Base-by-base conservation (phyloP, 345 rosid species). In the Excoecaria agallocha region DNA sequence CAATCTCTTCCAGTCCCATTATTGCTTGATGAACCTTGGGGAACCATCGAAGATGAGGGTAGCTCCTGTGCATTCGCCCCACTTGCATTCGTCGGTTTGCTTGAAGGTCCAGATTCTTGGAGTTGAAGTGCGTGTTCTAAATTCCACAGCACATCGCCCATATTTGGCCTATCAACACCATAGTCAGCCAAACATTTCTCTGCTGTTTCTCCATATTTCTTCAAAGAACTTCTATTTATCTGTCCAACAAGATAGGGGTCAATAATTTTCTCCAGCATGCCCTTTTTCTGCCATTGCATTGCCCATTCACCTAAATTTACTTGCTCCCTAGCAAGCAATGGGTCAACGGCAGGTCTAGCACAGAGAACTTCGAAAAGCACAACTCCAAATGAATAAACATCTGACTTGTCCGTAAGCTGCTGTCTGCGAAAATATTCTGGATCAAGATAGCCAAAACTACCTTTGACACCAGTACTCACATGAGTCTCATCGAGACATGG, bases 261-360 rank as follows among this genome's bases (percentile, higher is more conserved):
- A 30, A 95, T 78, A 6, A 95, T 90, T 67, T 90, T 79, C 56
- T 85, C 84, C 0, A 95, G 94, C 91, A 85, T 79, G 12, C 98
- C 96, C 72, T 84, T 95, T 85, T 83, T 91, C 83, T 91, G 97
- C 99, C 99, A 95, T 56, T 87, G 90, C 75, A 95, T 89, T 22
- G 98, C 99, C 98, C 99, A 95, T 78, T 95, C 99, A 0, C 94
- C 97, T 84, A 95, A 77, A 82, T 95, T 95, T 73, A 93, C 98
- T 75, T 95, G 97, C 77, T 95, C 99, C 79, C 98, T 85, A 0
- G 88, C 79, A n/a, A 95, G 97, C 74, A 90, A 82, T 11, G 99
- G 99, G 70, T 95, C 98, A 64, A 95, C 93, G 6, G 97, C 99
- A 0, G 97, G 97, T 81, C 99, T 83, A 25, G 98, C 98, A 70